Conservation (phyloP, 2,329 filamentous ascomycete genomes). For the Monosporascus cannonballus region DNA sequence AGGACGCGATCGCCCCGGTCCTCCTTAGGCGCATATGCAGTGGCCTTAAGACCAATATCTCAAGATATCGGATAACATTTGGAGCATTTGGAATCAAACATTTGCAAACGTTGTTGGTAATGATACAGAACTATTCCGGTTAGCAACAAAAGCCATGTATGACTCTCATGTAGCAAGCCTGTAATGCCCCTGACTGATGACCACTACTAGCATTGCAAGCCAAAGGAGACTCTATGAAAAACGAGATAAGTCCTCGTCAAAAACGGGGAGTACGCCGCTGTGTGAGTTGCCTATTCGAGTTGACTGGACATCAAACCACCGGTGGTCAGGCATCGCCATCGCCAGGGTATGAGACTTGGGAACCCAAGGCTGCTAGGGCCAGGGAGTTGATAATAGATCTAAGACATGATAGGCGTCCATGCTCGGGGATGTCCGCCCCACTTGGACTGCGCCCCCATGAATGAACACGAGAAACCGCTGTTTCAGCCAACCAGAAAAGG, state of each 20-base stretch:
- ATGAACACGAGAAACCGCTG: slow-evolving; percentile 39
- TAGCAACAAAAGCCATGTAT: too few relatives aligned
- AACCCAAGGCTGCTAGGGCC: neutral
- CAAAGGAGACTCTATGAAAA: neutral
- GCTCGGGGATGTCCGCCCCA: slow-evolving; percentile 16
- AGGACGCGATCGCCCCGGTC: neutral
- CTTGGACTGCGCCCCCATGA: slow-evolving; percentile 27
- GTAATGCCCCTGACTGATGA: too few relatives aligned
- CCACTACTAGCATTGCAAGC: too few relatives aligned
- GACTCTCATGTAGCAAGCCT: too few relatives aligned
- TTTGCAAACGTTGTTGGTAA: too few relatives aligned
- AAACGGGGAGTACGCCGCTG: neutral
- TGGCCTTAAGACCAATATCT: neutral
- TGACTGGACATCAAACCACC: neutral
- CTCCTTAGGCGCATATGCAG: neutral
- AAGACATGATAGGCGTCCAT: slow-evolving; percentile 11
- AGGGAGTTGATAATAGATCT: neutral
- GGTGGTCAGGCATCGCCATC: neutral
- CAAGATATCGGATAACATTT: too few relatives aligned
- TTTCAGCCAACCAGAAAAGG: slow-evolving; percentile 31
- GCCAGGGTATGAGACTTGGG: neutral
- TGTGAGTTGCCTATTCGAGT: neutral
- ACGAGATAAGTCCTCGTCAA: neutral
- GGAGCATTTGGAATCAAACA: too few relatives aligned
- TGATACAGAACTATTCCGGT: too few relatives aligned